Evolutionary conservation across 1,139 yeast genomes (phyloP), one percentile per base, ranked within the genome.

Genomic region (Pichia sp.): DNA sequence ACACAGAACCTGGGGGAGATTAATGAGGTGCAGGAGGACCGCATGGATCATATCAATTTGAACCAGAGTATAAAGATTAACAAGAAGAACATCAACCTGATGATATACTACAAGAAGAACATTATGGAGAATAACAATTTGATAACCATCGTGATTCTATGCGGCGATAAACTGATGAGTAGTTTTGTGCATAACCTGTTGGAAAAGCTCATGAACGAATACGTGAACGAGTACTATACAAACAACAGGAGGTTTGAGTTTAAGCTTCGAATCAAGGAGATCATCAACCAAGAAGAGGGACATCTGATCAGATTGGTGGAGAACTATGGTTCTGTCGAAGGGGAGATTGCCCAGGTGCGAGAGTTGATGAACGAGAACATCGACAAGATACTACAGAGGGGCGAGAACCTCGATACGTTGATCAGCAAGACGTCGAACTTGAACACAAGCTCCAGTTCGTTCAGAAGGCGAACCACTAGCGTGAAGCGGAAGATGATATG

Each of bases 371-470:
- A 82, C 64, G 88, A 84, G 58, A 85, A 85, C 63, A 83, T 85
- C 55, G 85, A 81, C 63, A 81, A 80, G 64, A 73, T 91, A 30
- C 74, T 91, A 64, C 84, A 83, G 64, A 78, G 97, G 55, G 96
- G 96, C 12, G 97, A 90, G 64, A 78, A 88, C 56, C 82, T 91
- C 57, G 82, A 83, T 59, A 71, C 80, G 50, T 75, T 91, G 58
- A 95, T 90, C 17, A 87, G 85, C 67, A 91, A 91, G 67, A 90
- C 97, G 1, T 88, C 87, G 60, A 76, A 84, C 53, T 76, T 90
- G 69, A 88, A 86, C 61, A 77, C 79, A 33, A 80, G 83, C 40
- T 82, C 95, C 5, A 80, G 77, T 71, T 80, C 86, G 48, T 91
- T 91, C 67, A 84, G 89, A 61, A 83, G 85, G 61, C 77, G 84